Evolutionary conservation across 345 rosid genomes (phyloP).

Genomic region (Gynandropsis gynandra): DNA sequence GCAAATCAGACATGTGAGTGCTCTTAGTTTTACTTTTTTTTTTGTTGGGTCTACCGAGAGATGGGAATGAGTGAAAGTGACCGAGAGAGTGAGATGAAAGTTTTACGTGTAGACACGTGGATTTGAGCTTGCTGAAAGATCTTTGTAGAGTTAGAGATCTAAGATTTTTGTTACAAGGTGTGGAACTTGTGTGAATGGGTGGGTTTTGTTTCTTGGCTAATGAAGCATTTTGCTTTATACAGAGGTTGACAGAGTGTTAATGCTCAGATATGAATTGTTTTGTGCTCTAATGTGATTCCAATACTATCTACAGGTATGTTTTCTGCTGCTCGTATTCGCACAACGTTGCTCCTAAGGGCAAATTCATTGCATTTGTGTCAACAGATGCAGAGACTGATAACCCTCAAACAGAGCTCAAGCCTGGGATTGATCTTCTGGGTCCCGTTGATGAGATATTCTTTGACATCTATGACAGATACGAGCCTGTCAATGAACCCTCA

Average conservation of each 20-base stretch:
- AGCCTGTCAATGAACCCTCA: slow-evolving; percentile 74
- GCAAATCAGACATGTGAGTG: slow-evolving; percentile 48
- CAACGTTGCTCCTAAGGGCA: slow-evolving; percentile 90
- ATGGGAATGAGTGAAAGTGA: slow-evolving; percentile 12
- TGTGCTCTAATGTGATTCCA: no score
- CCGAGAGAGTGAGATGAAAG: no score
- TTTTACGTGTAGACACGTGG: no score
- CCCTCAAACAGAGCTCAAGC: slow-evolving; percentile 67
- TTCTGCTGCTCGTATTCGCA: slow-evolving; percentile 87
- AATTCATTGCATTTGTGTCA: slow-evolving; percentile 86
- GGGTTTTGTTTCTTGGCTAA: no score
- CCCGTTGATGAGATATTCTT: slow-evolving; percentile 82
- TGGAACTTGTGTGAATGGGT: no score
- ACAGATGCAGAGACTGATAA: slow-evolving; percentile 82
- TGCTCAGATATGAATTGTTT: no score
- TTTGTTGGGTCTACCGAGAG: neutral
- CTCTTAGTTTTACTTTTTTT: neutral
- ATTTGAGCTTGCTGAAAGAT: no score
- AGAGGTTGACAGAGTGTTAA: no score
- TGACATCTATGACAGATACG: slow-evolving; percentile 67
- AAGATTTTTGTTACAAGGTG: no score
- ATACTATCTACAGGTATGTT: slow-evolving; percentile 73
- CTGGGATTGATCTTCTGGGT: slow-evolving; percentile 79
- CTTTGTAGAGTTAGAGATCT: no score
- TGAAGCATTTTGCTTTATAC: no score